Evolutionary conservation across 108 stramenopile species (phyloP), one percentile per base, ranked within the genome.

Genomic region (Pseudonitzschia multiseries): DNA sequence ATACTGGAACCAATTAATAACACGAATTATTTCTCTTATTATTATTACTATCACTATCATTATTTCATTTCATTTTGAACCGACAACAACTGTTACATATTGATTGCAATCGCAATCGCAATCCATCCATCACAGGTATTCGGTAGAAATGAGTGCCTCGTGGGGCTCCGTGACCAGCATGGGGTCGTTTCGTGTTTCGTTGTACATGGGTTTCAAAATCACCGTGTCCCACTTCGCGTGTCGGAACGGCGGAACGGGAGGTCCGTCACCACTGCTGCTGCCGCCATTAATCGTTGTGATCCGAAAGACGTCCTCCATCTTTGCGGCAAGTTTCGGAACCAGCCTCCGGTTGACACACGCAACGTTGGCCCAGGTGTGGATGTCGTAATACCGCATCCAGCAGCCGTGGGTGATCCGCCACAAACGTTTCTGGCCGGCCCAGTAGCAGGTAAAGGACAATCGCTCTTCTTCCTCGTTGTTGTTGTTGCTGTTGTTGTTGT

Each of bases 341-440:
- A 71, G 24, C 4, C 69, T 70, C 27, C 79, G 44, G 65, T 87
- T 82, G 1, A 84, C 90, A 74, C 90, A 91, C 4, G 87, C 90
- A 8, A 91, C 78, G 76, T 91, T 91, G 14, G 84, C 81, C 90
- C 90, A 91, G 14, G 40, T 54, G 3, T 81, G 83, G 2, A 80
- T 24, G 32, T 77, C 81, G 63, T 84, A 71, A 5, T 84, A 63
- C 20, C 50, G 29, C 67, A 75, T 62, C 79, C 79, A 83, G 61
- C 86, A 87, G 28, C 57, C 71, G n/a, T n/a, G n/a, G 20, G 86
- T 84, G 48, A 87, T 79, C 18, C 83, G 65, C 86, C 86, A 84
- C 24, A 87, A 27, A 28, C 75, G 36, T 41, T 57, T 29, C 29
- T n/a, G 56, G 9, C 86, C 86, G 15, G 86, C 73, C 78, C 80